Percentiles rank a stretch among this genome's conserved stretches.
phyloP scores from a whole-genome alignment of 192 early-diverging fungal genomes.

The Chytriomyces hyalinus region DNA sequence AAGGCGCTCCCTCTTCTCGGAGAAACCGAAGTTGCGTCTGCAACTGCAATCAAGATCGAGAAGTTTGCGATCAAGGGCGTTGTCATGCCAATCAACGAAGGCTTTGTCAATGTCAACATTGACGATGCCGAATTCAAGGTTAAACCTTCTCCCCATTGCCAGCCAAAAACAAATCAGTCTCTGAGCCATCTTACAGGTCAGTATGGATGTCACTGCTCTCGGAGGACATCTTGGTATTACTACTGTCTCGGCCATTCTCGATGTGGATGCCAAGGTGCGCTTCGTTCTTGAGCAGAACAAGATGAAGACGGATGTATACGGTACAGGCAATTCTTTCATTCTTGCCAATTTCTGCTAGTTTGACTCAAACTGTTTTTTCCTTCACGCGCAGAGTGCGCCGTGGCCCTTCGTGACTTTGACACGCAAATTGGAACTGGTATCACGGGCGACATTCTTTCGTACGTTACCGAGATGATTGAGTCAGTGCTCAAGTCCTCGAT shows the following conservation, averaged over 20 bases:
- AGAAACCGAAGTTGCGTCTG: constrained; percentile 20
- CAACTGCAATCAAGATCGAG: constrained; percentile 17
- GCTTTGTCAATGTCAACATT: constrained; percentile 16
- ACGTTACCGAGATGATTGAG: constrained; percentile 8
- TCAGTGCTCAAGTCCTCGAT: constrained; percentile 5
- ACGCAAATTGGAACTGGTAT: constrained; percentile 10
- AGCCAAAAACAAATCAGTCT: too few relatives aligned
- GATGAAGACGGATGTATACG: constrained; percentile 28
- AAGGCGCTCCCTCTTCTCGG: constrained; percentile 18
- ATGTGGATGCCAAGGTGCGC: constrained; percentile 24
- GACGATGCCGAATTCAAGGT: constrained; percentile 29
- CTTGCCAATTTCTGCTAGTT: background rate
- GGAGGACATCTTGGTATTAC: constrained; percentile 11
- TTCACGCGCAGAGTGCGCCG: constrained; percentile 1
- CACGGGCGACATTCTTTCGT: constrained; percentile 19
- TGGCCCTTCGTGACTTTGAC: constrained; percentile 24
- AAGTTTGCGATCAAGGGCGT: constrained; percentile 17
- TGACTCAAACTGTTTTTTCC: background rate
- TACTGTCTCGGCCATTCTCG: background rate
- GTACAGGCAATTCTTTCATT: background rate
- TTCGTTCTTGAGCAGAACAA: constrained; percentile 15
- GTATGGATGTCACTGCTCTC: constrained; percentile 17
- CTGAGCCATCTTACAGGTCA: background rate
- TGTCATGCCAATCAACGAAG: constrained; percentile 20
- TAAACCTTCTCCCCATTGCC: background rate